Evolutionary conservation across 768 basidiomycete species (phyloP), one percentile per base, ranked within the genome.

Genomic region (Rhodotorula sphaerocarpa): DNA sequence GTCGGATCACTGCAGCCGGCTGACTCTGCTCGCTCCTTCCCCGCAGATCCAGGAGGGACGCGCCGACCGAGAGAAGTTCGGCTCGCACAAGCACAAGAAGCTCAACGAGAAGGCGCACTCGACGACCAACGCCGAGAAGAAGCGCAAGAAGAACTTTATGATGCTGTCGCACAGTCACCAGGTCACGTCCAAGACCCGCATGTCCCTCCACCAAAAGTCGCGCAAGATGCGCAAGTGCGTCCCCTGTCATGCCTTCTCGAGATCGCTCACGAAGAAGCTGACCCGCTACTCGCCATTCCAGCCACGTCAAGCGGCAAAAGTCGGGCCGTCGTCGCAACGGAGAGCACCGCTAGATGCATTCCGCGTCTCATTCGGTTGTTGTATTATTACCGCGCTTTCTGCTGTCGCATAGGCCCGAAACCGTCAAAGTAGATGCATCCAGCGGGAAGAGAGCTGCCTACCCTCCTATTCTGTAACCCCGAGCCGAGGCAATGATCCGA

Each of bases 61-160:
- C 43, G 92, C 97, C 75, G 93, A 90, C 0, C 81, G 93, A 52
- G 92, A 93, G 74, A 93, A 92, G 77, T 95, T 84, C 73, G 88
- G 88, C 7, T 53, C 46, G 27, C 63, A 66, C 59, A 66, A 61
- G 46, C 69, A 70, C 65, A 70, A 70, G 66, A 71, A 71, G 67
- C 53, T 68, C 30, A 48, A 54, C 55, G 55, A 59, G 54, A 69
- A 69, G 64, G 64, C 64, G 57, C 68, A 69, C 61, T 69, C 68
- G 63, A 69, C 68, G 18, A 69, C 68, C 41, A 69, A 69, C 52
- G 50, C 41, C 25, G 68, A 69, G 55, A 63, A 69, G 68, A 25
- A 42, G 33, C 42, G 60, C 46, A 61, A 56, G 57, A 69, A 69
- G 65, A 66, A 66, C 52, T 66, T 61, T 34, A 50, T 59, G 36